Evolutionary conservation across 2,329 filamentous ascomycete genomes (phyloP), one percentile per base, ranked within the genome.

Genomic region (Hypoxylon sp.): DNA sequence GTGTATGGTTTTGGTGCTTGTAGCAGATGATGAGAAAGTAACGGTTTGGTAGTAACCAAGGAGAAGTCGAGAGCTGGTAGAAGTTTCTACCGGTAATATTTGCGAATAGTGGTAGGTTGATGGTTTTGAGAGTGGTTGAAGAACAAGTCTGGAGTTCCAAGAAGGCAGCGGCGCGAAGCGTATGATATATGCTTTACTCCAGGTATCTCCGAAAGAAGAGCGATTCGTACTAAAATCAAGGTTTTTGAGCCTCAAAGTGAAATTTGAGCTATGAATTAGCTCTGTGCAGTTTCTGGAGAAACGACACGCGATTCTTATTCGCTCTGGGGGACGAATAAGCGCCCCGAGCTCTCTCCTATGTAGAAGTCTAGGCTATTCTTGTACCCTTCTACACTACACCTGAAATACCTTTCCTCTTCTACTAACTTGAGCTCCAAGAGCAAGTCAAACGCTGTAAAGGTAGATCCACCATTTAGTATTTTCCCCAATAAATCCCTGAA

Each of bases 361-460:
- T 60, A 72, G 7, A 64, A 57, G 13, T 59, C 68, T 17, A 53
- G 17, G 39, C 29, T 52, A 5, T n/a, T 29, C 4, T 27, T 24
- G 17, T 70, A 70, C 6, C 32, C 50, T 17, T 46, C 24, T 17
- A 65, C 21, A 7, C 11, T 52, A 24, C 44, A n/a, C 35, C 42
- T 48, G 10, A 65, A 72, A 24, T 52, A 65, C n/a, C 29, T 42
- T 13, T 59, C 65, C 42, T 72, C 68, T 17, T 59, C 37, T 3
- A 29, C 35, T 15, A 72, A 51, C n/a, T 37, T 37, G 8, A 72
- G 42, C 17, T 47, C 47, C n/a, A 19, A 3, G 7, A 72, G 57
- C 6, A 72, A 42, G 17, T 70, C 59, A 10, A 63, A 64, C 13
- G 17, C 60, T 8, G 67, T 53, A 24, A 65, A 68, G 4, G 29